Evolutionary conservation across 2,329 filamentous ascomycete species (phyloP).

Genomic region (Neonectria ditissima): DNA sequence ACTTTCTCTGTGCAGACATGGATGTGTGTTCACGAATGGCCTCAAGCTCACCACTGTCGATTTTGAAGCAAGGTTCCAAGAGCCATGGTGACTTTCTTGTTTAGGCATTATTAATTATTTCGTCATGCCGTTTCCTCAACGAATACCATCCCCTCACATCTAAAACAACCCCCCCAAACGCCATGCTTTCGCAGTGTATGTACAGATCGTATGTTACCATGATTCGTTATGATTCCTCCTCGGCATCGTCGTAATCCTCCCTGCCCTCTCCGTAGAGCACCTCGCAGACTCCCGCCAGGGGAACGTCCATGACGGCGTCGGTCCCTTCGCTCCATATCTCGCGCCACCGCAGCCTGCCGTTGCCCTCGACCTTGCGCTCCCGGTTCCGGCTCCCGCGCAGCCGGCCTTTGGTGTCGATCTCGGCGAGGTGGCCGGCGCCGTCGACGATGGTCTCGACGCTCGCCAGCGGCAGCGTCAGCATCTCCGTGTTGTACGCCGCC

Average conservation of each 20-base stretch:
- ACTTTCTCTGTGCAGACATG: not conserved
- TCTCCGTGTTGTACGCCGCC: constrained; percentile 89
- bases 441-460: constrained; percentile 93
- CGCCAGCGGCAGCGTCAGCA: constrained; percentile 83
- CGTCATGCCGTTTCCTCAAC: not conserved
- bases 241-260: constrained; percentile 43
- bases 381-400: constrained; percentile 54
- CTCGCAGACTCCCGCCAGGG: constrained; percentile 93
- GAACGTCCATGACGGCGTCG: constrained; percentile 97
- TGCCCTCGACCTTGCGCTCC: constrained; percentile 52
- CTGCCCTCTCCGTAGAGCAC: constrained; percentile 81
- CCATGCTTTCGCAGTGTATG: not conserved
- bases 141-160: not conserved
- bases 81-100: not conserved
- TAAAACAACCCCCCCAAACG: not conserved
- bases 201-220: not conserved
- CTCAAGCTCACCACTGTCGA: not conserved
- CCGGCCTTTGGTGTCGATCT: constrained; percentile 78
- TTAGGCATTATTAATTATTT: not conserved
- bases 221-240: constrained; percentile 21
- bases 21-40: not conserved
- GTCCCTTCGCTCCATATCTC: constrained; percentile 91
- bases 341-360: constrained; percentile 74
- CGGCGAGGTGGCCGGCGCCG: constrained; percentile 86
- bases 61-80: not conserved